Conservation (phyloP, 2,329 filamentous ascomycete genomes). For the Rhexocercosporidium sp. region DNA sequence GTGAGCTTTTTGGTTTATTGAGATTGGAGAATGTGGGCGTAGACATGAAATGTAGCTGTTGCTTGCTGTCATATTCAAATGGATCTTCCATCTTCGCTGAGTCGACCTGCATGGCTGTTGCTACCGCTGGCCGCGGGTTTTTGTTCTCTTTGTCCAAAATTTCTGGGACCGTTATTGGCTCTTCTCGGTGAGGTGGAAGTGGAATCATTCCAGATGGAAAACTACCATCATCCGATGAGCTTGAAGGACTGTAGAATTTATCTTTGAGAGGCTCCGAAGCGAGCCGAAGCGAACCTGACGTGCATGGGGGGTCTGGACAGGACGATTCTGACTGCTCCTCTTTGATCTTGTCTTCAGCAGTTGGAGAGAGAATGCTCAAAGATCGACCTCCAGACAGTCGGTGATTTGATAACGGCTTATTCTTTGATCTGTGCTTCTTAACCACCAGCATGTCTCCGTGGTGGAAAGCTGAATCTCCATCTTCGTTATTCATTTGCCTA, state of each 20-base stretch:
- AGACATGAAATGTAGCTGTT: slow-evolving; percentile 16
- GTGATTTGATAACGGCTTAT: slow-evolving; percentile 31
- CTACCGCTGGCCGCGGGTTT: neutral
- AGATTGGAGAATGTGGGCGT: slow-evolving; percentile 9
- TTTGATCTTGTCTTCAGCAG: slow-evolving; percentile 31
- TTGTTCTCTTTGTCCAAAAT: slow-evolving; percentile 8
- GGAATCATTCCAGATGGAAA: slow-evolving; percentile 6
- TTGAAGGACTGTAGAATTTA: slow-evolving; percentile 6
- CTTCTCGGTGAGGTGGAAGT: neutral
- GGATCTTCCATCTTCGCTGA: neutral
- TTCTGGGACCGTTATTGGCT: neutral
- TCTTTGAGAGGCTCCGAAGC: neutral
- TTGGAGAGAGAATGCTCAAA: slow-evolving; percentile 35
- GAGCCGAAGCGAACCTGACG: neutral
- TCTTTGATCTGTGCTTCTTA: slow-evolving; percentile 36
- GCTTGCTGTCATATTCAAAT: neutral
- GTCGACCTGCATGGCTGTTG: neutral
- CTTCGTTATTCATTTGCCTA: neutral
- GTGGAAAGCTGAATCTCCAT: neutral
- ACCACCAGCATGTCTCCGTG: slow-evolving; percentile 30
- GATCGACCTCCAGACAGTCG: slow-evolving; percentile 31
- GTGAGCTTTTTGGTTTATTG: neutral
- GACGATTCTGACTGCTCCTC: slow-evolving; percentile 8
- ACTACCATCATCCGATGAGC: slow-evolving; percentile 4
- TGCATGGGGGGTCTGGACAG: neutral